Base-by-base conservation (phyloP, 2,329 filamentous ascomycete genomes). In the Dothistroma pini region DNA sequence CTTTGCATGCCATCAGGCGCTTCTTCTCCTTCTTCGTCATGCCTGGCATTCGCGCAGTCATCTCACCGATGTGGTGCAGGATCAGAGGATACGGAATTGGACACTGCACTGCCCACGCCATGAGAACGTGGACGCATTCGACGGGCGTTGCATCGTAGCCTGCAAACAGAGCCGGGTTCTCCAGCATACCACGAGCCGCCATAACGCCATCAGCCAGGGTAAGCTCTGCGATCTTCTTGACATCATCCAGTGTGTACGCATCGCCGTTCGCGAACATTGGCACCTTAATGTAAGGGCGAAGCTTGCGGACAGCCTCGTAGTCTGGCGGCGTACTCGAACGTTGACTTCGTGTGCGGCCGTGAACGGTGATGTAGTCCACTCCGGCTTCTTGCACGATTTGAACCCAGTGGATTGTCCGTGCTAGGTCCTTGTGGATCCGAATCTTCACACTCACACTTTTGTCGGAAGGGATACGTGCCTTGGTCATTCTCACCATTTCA, bases 401-500 rank as follows among this genome's bases (percentile, higher is more conserved):
- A 57, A 90, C 79, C 69, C 87, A 89, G 68, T 86, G 83, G 58
- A 87, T 79, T 0, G 79, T 81, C 38, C 77, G 67, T 22, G 61
- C 78, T 11, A 89, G 69, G 69, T 90, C 86, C 53, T 82, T 81
- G 69, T 89, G 86, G 7, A 90, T 81, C 2, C 88, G 78, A 48
- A 90, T 89, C 76, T 90, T 90, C 65, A 89, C 84, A 71, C 86
- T 89, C 12, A 90, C 82, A 66, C 84, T 87, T 61, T 84, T 74
- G 9, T 53, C 56, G 14, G 78, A 72, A 0, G 75, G 74, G 5
- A 89, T 76, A 14, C 79, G 75, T 38, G 72, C 66, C 59, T 86
- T 83, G 19, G 85, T 85, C 61, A 82, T 82, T 31, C 80, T 70
- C 0, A 89, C 82, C 80, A 90, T 88, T 61, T 85, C 82, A 3